Evolutionary conservation across 345 rosid genomes (phyloP), one percentile per base, ranked within the genome.

Genomic region (Eucalyptus virginea): DNA sequence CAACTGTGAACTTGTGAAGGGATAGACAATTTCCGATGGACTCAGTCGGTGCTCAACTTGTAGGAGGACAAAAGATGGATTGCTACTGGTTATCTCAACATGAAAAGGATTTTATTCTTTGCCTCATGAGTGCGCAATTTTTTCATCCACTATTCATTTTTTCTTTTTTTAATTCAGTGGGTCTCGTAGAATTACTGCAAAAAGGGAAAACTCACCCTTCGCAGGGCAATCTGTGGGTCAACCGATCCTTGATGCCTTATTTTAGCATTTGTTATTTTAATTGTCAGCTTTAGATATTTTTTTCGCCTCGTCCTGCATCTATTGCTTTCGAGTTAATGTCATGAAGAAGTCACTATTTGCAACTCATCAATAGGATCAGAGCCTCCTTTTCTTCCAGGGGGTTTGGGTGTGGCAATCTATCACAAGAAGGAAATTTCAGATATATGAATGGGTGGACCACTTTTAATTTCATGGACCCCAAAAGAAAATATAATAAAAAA

Each of bases 1-100:
- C 90, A 87, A 90, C 23, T 91, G 93, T 14, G 96, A 96, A 92
- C 90, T 96, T 87, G 97, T 93, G 89, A 95, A 91, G 89, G 99
- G 94, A 8, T 96, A 93, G 90, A 24, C 51, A 67, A 18, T 18
- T 34, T 34, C 24, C 44, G 4, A 4, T 69, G 81, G 44, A 69
- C 26, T 69, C 2, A 11, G 7, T 69, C 42, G 3, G 2, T 69
- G 3, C 44, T 34, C 44, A 17, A 69, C 3, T 34, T 69, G 2
- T 5, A 67, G 77, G 44, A 0, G 81, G 44, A 69, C 81, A 5
- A 69, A 69, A 34, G 81, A 69, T 67, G 80, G 80, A 4, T 67
- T 32, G 80, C 23, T 67, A 8, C 4, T 67, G 40, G 40, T 67
- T 67, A 32, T 32, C 40, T 16, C 34, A 32, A 67, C 40, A 32